Evolutionary conservation across 2,329 filamentous ascomycete genomes (phyloP).

Genomic region (Alternaria incomplexa): DNA sequence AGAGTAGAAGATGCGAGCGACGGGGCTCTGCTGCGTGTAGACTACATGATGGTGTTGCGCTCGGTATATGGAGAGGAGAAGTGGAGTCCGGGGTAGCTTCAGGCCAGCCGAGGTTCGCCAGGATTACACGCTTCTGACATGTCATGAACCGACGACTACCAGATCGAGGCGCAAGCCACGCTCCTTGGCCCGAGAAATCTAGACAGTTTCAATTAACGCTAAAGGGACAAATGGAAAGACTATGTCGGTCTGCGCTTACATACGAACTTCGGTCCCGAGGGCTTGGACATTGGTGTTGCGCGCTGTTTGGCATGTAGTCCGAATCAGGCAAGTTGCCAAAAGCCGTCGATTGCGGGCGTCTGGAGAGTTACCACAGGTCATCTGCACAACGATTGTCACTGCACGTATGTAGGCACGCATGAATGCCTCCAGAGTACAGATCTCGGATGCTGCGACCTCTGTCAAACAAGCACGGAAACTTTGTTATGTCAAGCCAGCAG

Average conservation of each 20-base stretch:
- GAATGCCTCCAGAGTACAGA: not conserved
- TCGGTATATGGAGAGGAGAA: constrained; percentile 3
- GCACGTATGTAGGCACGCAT: not conserved
- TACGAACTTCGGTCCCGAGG: not conserved
- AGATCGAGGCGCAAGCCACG: not conserved
- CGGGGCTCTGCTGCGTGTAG: not conserved
- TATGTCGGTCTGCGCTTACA: not conserved
- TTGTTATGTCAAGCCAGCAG: not conserved
- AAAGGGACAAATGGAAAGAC: not conserved
- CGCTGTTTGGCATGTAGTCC: not conserved
- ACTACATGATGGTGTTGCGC: constrained; percentile 2
- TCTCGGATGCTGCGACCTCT: not conserved
- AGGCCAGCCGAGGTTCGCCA: constrained; percentile 6
- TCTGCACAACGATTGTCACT: not conserved
- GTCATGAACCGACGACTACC: constrained; percentile 2
- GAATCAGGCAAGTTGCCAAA: not conserved
- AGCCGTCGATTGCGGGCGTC: not conserved
- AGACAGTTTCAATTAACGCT: not conserved
- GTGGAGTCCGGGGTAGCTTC: constrained; percentile 12
- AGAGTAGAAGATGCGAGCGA: not conserved
- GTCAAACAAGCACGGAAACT: not conserved
- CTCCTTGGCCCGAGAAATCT: not conserved
- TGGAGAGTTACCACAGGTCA: not conserved
- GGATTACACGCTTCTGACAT: constrained; percentile 1
- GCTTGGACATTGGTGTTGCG: not conserved